phyloP scores from a whole-genome alignment of 2,329 filamentous ascomycete genomes.

The Aspergillus japonicus region DNA sequence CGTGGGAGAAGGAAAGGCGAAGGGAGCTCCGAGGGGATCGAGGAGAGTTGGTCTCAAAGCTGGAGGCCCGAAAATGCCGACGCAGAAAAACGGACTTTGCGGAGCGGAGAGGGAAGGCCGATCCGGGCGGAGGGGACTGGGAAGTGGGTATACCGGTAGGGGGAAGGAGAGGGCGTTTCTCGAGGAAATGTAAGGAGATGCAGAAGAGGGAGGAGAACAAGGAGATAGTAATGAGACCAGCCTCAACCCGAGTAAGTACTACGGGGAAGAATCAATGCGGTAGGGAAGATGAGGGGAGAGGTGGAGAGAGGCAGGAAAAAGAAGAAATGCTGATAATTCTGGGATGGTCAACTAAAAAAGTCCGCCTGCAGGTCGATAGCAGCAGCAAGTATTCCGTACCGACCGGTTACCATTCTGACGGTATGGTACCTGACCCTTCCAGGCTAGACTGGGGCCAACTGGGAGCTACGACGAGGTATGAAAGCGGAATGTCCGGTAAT shows the following conservation, averaged over 20 bases:
- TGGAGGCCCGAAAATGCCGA: constrained; percentile 15
- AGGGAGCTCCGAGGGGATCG: neutral
- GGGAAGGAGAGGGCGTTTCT: neutral
- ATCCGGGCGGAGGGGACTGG: constrained; percentile 6
- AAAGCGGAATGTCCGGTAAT: neutral
- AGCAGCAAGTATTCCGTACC: neutral
- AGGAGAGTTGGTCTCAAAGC: constrained; percentile 9
- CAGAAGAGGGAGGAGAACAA: constrained; percentile 11
- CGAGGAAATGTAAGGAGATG: neutral
- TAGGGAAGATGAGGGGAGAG: constrained; percentile 4
- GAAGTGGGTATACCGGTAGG: neutral
- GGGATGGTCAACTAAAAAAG: constrained; percentile 11
- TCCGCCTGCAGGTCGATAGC: neutral
- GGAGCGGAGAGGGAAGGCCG: constrained; percentile 17
- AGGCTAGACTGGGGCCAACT: neutral
- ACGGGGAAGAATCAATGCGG: constrained; percentile 5
- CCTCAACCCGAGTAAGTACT: neutral
- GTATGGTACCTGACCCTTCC: neutral
- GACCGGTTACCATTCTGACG: neutral
- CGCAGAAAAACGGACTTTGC: constrained; percentile 19
- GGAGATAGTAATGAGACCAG: constrained; percentile 1
- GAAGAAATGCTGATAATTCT: constrained; percentile 10
- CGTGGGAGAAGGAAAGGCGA: constrained; percentile 8
- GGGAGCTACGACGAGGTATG: neutral
- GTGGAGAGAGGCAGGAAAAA: constrained; percentile 4